phyloP scores from a whole-genome alignment of 2,329 filamentous ascomycete species.

The Coleophoma crateriformis region DNA sequence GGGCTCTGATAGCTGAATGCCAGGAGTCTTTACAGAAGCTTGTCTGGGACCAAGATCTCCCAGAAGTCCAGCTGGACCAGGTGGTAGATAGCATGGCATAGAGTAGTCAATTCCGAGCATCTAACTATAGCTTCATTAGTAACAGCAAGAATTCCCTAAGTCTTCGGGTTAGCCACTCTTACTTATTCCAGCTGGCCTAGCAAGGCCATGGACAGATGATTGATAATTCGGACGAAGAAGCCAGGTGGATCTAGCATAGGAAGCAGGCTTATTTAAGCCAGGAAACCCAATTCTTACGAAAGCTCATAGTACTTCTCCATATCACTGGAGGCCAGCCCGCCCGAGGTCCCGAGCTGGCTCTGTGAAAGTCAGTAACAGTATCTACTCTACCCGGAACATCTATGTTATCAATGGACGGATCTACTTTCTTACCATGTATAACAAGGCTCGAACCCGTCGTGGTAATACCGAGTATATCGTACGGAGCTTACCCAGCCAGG shows the following conservation, averaged over 20 bases:
- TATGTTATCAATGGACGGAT: slow-evolving; percentile 6
- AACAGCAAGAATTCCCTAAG: neutral
- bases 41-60: no score
- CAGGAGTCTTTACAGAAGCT: no score
- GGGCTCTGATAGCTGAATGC: no score
- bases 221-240: neutral
- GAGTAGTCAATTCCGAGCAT: slow-evolving; percentile 1
- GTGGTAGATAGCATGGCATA: slow-evolving; percentile 4
- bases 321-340: slow-evolving; percentile 2
- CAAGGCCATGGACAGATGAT: neutral
- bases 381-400: slow-evolving; percentile 5
- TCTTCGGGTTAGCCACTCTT: neutral
- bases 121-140: slow-evolving; percentile 5
- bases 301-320: slow-evolving; percentile 4
- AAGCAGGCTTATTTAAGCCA: slow-evolving; percentile 1
- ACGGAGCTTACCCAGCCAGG: neutral
- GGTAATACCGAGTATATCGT: slow-evolving; percentile 8
- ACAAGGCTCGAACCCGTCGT: slow-evolving; percentile 2
- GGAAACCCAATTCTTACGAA: slow-evolving; percentile 2
- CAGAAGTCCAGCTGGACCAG: no score
- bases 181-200: neutral
- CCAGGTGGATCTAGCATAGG: neutral
- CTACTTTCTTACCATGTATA: slow-evolving; percentile 4
- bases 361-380: slow-evolving; percentile 7
- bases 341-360: slow-evolving; percentile 2